Conservation (phyloP, 805 yeast genomes). For the Kazachstania taianensis region DNA sequence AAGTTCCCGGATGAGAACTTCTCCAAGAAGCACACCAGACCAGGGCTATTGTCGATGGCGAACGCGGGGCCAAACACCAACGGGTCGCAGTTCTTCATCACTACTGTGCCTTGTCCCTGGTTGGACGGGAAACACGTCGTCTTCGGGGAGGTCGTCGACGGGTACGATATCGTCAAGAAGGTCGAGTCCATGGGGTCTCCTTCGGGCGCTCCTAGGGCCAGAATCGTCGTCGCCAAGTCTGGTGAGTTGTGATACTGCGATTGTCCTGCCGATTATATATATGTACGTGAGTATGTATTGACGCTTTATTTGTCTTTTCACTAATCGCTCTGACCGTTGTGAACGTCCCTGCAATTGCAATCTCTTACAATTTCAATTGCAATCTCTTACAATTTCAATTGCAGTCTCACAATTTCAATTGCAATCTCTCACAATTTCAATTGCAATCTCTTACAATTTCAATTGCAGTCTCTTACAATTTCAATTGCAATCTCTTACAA, state of each 20-base stretch:
- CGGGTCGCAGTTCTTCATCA: slow-evolving; percentile 95
- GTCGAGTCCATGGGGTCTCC: slow-evolving; percentile 70
- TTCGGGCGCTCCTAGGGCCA: slow-evolving; percentile 61
- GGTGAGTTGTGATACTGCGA: slow-evolving; percentile 31
- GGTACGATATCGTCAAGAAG: slow-evolving; percentile 75
- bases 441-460: too few species aligned
- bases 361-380: too few species aligned
- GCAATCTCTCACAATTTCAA: too few species aligned
- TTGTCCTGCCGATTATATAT: too few species aligned
- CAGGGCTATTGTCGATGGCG: slow-evolving; percentile 90
- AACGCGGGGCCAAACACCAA: slow-evolving; percentile 98
- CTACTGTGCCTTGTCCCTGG: slow-evolving; percentile 82
- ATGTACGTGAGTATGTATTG: too few species aligned
- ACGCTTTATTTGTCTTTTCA: too few species aligned
- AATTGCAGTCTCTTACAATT: too few species aligned
- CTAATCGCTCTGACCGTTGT: too few species aligned
- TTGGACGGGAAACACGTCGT: slow-evolving; percentile 92
- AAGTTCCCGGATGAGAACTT: slow-evolving; percentile 73
- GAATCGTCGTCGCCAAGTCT: slow-evolving; percentile 51
- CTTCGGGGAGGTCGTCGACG: slow-evolving; percentile 84
- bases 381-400: too few species aligned
- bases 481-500: too few species aligned
- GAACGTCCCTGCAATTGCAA: too few species aligned
- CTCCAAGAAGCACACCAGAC: slow-evolving; percentile 59
- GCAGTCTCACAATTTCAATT: too few species aligned